A percentile compares a stretch with the other conserved stretches of the same genome.
Conservation (phyloP, 73 alveolate genomes). For the Tetrahymena thermophila region DNA sequence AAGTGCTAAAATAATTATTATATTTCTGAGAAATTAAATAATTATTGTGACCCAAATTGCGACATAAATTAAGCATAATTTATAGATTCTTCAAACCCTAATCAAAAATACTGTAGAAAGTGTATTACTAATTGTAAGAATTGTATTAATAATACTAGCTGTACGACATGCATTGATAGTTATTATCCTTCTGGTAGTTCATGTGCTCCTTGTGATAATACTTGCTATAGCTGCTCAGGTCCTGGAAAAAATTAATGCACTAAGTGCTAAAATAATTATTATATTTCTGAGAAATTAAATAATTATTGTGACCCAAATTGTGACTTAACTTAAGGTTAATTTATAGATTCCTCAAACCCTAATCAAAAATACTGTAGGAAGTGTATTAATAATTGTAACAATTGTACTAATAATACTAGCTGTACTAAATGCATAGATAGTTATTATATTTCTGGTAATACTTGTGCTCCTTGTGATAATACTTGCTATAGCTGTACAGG, state of each 20-base stretch:
- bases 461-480: too few species aligned
- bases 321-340: background rate
- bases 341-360: background rate
- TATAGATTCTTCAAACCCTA: background rate
- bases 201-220: background rate
- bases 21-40: background rate
- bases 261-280: background rate
- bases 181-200: background rate
- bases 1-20: background rate
- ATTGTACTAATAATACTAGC: too few species aligned
- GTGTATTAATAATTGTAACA: background rate
- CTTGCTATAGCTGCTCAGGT: background rate
- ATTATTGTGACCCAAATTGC: background rate
- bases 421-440: too few species aligned
- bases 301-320: background rate
- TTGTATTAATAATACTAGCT: background rate
- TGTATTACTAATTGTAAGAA: background rate
- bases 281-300: background rate
- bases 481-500: too few species aligned
- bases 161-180: background rate
- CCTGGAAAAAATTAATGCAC: background rate
- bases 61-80: background rate
- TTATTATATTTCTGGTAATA: too few species aligned
- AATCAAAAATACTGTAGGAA: background rate
- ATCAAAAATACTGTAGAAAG: background rate